Evolutionary conservation across 345 rosid genomes (phyloP), one percentile per base, ranked within the genome.

Genomic region (Dipteronia dyeriana): DNA sequence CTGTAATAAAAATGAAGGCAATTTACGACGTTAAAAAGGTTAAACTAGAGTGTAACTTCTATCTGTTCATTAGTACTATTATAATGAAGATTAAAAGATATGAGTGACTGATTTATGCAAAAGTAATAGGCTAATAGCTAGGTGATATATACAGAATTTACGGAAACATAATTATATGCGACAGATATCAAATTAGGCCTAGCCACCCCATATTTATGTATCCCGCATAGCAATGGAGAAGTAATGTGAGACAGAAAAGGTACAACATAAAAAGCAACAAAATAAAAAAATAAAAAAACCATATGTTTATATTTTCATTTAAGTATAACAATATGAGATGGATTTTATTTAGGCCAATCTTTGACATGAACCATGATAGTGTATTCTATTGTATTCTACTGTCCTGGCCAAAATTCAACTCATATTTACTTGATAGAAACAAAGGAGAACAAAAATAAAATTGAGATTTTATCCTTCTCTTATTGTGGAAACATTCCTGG

Each of bases 341-440:
- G 45, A 66, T 66, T 66, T 66, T 39, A n/a, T 9, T 38, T 66
- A 66, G 70, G 49, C 51, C 39, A 20, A 38, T n/a, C 45, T 66
- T 66, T 34, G 45, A 66, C 45, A 17, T 34, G 38, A 34, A 4
- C 4, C 38, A 4, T 17, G 47, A 66, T 66, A 66, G 51, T 66
- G 26, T 66, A 34, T n/a, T n/a, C 22, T 23, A 66, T 16, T 12
- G 5, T 39, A 66, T 39, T 38, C 70, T 49, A 39, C 70, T 19
- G 26, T 39, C 26, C 9, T 49, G 2, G 22, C 53, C 59, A 13
- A 8, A 69, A 26, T 23, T 25, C 57, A 69, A 69, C 5, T 14
- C 57, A 47, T 9, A 20, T 67, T 68, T 34, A 68, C 7, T 68
- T 26, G 16, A 13, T 1, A 47, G 5, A 47, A 69, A 2, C 59